Conservation (phyloP, 2,329 filamentous ascomycete genomes). For the Ascochyta lentis region DNA sequence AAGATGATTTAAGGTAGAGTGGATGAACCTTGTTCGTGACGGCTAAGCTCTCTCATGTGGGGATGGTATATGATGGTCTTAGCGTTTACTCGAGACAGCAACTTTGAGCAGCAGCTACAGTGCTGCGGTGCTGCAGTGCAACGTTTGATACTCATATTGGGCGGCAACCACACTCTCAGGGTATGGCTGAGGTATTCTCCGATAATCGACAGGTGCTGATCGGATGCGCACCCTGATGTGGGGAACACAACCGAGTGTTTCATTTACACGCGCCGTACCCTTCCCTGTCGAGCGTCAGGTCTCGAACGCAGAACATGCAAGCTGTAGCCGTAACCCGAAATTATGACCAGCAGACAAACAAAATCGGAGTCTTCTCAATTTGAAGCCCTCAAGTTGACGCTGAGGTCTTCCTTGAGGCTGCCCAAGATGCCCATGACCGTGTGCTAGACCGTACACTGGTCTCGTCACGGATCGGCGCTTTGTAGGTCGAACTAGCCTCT, state of each 20-base stretch:
- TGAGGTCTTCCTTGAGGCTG: background rate
- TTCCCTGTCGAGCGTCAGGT: conserved; percentile 6
- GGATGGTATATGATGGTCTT: background rate
- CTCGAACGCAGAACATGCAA: conserved; percentile 4
- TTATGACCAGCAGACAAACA: background rate
- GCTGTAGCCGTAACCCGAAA: background rate
- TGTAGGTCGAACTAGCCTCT: conserved; percentile 8
- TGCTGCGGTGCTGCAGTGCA: background rate
- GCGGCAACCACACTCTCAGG: background rate
- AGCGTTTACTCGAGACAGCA: background rate
- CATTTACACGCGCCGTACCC: conserved; percentile 11
- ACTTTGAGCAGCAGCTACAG: background rate
- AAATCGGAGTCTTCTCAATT: background rate
- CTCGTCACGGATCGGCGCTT: background rate
- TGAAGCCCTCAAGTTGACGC: background rate
- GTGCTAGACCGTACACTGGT: background rate
- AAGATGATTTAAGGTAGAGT: conserved; percentile 20
- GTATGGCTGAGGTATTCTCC: background rate
- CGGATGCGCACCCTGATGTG: conserved; percentile 5
- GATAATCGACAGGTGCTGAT: conserved; percentile 3
- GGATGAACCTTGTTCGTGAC: conserved; percentile 13
- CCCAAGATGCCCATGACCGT: conserved; percentile 2
- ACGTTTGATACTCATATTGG: background rate
- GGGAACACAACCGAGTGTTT: conserved; percentile 14
- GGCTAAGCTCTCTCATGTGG: conserved; percentile 4